phyloP scores from a whole-genome alignment of 2,329 filamentous ascomycete species.

The Penicillium expansum region DNA sequence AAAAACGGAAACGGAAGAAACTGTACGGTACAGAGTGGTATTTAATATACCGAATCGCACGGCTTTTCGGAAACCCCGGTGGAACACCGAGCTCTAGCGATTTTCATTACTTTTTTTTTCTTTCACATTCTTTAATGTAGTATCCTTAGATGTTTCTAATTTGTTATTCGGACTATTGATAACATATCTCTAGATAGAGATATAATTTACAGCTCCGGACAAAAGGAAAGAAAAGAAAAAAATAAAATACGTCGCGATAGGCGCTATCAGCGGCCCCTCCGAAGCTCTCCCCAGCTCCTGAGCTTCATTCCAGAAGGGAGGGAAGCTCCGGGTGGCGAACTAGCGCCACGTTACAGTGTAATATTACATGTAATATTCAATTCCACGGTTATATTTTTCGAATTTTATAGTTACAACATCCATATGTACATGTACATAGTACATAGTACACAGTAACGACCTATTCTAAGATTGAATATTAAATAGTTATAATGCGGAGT shows the following conservation, averaged over 20 bases:
- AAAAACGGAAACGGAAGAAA: not conserved
- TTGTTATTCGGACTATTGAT: not conserved
- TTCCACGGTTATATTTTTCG: no score
- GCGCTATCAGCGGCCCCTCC: constrained; percentile 30
- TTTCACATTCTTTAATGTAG: not conserved
- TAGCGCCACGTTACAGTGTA: constrained; percentile 18
- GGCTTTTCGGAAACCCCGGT: constrained; percentile 19
- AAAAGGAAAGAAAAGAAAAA: not conserved
- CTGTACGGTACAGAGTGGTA: not conserved
- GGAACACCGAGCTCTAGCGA: constrained; percentile 14
- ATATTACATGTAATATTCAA: not conserved
- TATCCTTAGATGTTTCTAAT: not conserved
- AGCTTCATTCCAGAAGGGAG: constrained; percentile 24
- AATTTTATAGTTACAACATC: no score
- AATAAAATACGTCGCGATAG: constrained; percentile 16
- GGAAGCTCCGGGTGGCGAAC: constrained; percentile 26
- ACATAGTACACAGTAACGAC: no score
- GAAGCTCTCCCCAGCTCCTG: constrained; percentile 26
- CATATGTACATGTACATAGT: no score
- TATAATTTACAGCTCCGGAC: not conserved
- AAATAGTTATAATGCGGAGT: no score
- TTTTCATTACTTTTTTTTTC: not conserved
- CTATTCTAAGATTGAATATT: not conserved
- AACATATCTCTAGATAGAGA: not conserved
- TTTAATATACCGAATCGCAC: constrained; percentile 8